Base-by-base conservation (phyloP, 2,329 filamentous ascomycete species). In the Calonectria pteridis region DNA sequence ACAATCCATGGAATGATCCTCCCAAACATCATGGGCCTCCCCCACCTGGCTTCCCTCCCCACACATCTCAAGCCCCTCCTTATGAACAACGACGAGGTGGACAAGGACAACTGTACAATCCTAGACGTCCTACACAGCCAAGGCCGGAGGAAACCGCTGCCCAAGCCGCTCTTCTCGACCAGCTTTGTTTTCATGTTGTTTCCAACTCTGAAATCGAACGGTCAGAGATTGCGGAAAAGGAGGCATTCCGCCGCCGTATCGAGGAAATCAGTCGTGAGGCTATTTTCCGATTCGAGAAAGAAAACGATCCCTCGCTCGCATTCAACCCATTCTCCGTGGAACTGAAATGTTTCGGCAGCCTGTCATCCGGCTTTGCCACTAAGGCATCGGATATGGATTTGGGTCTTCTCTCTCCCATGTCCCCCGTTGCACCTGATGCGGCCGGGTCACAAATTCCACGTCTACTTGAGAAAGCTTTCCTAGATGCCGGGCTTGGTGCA, bases 341-440 rank as follows among this genome's bases (percentile, higher is more conserved):
- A 67, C 87, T 97, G 18, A 91, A 91, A 78, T 95, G 93, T 79
- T 97, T 97, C 81, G 95, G 95, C 6, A 97, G 95, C 82, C 87
- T 97, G 59, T 91, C 91, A 26, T 96, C 95, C 16, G 95, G 95
- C 0, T 98, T 98, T 84, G 96, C 94, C 4, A 95, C 94, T 14
- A 94, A 94, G 79, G 91, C 92, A n/a, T 96, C 95, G 1, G 95
- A 98, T 80, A 95, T 98, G 93, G 96, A 98, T 83, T 89, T 98
- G 35, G 94, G 93, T 11, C 89, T 98, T 40, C 86, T 97, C 6
- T 93, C 94, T 1, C 91, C 90, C 4, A 84, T 88, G 63, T 93
- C 93, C 2, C 81, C 84, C 26, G 85, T 89, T 55, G 86, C 89
- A 66, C 87, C 89, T 3, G 88, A 91, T 74, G 86, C 87, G 18